Conservation (phyloP, 495 filamentous ascomycete species). For the Neurospora sp. region DNA sequence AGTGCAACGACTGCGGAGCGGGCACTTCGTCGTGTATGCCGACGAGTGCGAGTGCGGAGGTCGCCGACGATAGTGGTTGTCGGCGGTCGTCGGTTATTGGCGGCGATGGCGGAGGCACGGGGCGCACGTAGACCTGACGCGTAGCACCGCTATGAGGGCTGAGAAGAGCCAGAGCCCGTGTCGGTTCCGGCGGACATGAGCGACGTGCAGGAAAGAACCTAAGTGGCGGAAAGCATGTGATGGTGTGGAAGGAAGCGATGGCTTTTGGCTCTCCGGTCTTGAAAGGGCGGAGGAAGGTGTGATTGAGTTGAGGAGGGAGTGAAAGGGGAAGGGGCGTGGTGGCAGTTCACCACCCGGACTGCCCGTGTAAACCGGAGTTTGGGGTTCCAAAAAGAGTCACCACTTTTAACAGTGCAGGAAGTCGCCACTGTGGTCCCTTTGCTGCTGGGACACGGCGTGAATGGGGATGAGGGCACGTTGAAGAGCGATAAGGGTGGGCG, state of each 20-base stretch:
- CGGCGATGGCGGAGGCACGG: neutral
- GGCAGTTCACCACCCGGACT: too few species aligned
- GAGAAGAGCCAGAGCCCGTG: neutral
- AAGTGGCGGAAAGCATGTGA: neutral
- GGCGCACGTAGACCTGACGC: neutral
- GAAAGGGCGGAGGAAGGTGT: neutral
- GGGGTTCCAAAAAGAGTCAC: neutral
- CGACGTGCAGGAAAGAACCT: neutral
- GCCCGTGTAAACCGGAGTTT: neutral
- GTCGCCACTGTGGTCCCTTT: neutral
- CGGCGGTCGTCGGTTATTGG: neutral
- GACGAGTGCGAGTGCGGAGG: neutral
- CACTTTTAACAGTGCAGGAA: neutral
- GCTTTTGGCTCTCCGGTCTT: neutral
- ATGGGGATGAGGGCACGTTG: neutral
- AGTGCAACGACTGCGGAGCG: neutral
- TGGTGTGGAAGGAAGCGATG: neutral
- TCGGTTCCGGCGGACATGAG: neutral
- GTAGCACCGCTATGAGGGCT: neutral
- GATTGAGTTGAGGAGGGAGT: neutral
- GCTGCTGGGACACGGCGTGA: neutral
- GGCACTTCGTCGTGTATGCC: neutral
- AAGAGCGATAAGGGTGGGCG: neutral
- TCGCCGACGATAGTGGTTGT: neutral
- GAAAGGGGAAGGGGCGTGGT: neutral